These are phyloP conservation scores for Blastobotrys elegans DNA, from an alignment of 1,139 yeast genomes.

Conservation along the genomic window DNA sequence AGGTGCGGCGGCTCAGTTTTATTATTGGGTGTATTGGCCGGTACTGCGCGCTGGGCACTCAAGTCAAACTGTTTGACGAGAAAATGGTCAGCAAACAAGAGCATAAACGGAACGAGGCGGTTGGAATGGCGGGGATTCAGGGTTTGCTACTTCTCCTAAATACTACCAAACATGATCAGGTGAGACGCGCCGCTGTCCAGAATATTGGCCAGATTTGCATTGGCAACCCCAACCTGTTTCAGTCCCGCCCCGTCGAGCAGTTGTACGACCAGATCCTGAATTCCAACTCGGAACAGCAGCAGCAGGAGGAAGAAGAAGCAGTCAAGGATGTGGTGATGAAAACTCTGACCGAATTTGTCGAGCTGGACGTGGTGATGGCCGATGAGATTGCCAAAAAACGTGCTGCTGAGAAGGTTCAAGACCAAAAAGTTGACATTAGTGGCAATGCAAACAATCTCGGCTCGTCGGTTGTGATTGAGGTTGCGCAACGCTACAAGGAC, in stretches of 20 bases:
- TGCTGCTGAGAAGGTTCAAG: slow-evolving; percentile 35
- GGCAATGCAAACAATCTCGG: slow-evolving; percentile 42
- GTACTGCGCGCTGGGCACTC: slow-evolving; percentile 11
- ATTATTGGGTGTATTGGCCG: slow-evolving; percentile 13
- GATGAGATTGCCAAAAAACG: slow-evolving; percentile 34
- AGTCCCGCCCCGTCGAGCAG: slow-evolving; percentile 16
- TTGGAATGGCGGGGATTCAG: slow-evolving; percentile 1
- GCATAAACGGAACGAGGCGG: neutral
- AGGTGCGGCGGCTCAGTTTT: slow-evolving; percentile 8
- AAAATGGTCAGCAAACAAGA: neutral
- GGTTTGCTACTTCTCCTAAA: neutral
- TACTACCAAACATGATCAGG: neutral
- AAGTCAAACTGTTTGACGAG: slow-evolving; percentile 7
- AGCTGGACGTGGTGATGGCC: slow-evolving; percentile 43
- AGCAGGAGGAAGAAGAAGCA: slow-evolving; percentile 29
- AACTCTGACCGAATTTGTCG: slow-evolving; percentile 51
- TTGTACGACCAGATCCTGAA: slow-evolving; percentile 50
- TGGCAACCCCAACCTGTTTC: slow-evolving; percentile 13
- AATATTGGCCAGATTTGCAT: slow-evolving; percentile 16
- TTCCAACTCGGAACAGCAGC: slow-evolving; percentile 7
- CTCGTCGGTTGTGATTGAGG: slow-evolving; percentile 68
- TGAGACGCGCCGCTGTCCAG: slow-evolving; percentile 11
- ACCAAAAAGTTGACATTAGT: slow-evolving; percentile 49
- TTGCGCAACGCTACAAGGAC: slow-evolving; percentile 58
- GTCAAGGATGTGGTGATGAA: slow-evolving; percentile 48